These are phyloP conservation scores for Saitozyma podzolica DNA, from an alignment of 768 basidiomycete species.

Conservation along the genomic window DNA sequence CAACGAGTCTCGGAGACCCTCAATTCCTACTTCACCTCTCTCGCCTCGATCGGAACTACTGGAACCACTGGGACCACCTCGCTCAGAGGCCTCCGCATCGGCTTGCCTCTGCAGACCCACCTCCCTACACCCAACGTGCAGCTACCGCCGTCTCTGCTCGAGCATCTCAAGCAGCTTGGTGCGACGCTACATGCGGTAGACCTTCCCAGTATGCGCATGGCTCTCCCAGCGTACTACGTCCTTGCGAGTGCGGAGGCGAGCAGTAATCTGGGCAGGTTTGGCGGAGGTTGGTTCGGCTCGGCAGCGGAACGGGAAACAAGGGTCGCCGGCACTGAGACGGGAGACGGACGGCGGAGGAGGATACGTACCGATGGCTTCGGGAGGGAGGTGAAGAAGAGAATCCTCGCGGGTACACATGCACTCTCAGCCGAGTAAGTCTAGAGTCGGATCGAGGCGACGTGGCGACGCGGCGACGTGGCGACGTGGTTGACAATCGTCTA, in stretches of 20 bases:
- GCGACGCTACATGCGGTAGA: slow-evolving; percentile 72
- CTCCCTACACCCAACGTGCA: slow-evolving; percentile 28
- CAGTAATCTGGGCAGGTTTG: slow-evolving; percentile 85
- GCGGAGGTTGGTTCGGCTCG: slow-evolving; percentile 77
- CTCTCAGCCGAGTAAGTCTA: slow-evolving; percentile 78
- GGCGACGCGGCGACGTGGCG: too few species aligned
- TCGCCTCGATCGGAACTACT: neutral
- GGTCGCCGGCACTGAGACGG: slow-evolving; percentile 49
- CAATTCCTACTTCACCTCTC: neutral
- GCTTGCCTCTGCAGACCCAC: slow-evolving; percentile 65
- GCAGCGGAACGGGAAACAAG: slow-evolving; percentile 55
- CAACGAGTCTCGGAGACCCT: slow-evolving; percentile 30
- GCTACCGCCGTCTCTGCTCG: slow-evolving; percentile 48
- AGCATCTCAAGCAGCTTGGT: slow-evolving; percentile 58
- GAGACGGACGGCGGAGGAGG: slow-evolving; percentile 28
- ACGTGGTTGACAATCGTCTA: slow-evolving; percentile 44
- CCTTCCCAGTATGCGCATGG: slow-evolving; percentile 67
- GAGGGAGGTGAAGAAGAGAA: slow-evolving; percentile 76
- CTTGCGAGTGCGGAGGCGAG: slow-evolving; percentile 90
- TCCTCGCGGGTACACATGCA: slow-evolving; percentile 86
- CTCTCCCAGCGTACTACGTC: slow-evolving; percentile 93
- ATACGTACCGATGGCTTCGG: slow-evolving; percentile 71
- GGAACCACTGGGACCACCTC: neutral
- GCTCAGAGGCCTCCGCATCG: slow-evolving; percentile 65
- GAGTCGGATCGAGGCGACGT: neutral